phyloP scores from a whole-genome alignment of 208 protist species.

The Wallacemonas sp. region DNA sequence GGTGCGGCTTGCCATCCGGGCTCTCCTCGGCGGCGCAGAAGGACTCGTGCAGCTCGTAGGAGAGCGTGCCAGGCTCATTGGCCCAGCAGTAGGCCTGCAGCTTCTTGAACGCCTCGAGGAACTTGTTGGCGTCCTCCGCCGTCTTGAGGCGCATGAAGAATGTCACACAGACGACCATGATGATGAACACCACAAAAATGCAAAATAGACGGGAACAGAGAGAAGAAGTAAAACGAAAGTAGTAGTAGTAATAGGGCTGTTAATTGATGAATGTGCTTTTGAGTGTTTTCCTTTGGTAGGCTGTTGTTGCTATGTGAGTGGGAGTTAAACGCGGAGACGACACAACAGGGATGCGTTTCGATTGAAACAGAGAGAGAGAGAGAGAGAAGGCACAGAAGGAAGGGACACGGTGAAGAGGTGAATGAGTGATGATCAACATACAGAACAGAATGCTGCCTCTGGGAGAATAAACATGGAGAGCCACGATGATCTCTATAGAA shows the following conservation, averaged over 20 bases:
- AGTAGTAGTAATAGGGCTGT: no score
- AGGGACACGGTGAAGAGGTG: background rate
- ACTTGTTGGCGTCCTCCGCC: constrained; percentile 32
- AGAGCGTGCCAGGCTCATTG: constrained; percentile 67
- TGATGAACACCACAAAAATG: no score
- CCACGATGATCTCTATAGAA: no score
- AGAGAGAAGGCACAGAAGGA: constrained; percentile 1
- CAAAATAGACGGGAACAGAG: background rate
- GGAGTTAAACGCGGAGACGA: background rate
- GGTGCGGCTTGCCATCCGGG: constrained; percentile 10
- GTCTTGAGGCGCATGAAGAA: constrained; percentile 51
- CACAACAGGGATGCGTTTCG: no score
- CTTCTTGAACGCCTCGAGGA: constrained; percentile 44
- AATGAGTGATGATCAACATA: background rate
- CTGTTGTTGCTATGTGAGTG: no score
- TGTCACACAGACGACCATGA: constrained; percentile 56
- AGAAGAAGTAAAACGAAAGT: background rate
- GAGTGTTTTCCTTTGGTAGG: no score
- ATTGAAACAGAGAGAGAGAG: constrained; percentile 8
- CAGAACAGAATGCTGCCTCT: background rate
- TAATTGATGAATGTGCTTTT: background rate
- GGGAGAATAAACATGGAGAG: background rate
- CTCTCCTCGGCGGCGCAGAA: constrained; percentile 30
- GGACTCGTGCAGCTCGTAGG: constrained; percentile 65
- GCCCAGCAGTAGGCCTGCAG: constrained; percentile 38